phyloP scores from a whole-genome alignment of 179 eudicot genomes.

The Beta macrorhiza region DNA sequence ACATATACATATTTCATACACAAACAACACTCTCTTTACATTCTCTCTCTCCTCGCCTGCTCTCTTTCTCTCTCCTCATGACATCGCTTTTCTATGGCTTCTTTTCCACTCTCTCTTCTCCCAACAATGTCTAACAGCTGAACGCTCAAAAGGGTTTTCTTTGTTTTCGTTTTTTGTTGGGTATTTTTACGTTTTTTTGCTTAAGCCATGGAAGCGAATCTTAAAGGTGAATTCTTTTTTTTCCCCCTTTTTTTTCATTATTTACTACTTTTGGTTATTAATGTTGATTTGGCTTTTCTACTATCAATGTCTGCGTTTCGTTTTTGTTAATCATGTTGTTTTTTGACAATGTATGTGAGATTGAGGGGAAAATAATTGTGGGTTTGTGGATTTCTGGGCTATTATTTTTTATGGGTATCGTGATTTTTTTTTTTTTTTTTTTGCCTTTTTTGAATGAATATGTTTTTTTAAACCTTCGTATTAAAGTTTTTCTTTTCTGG shows the following conservation, averaged over 20 bases:
- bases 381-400: slow-evolving; percentile 23
- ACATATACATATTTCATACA: neutral
- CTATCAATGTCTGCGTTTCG: neutral
- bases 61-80: slow-evolving; percentile 8
- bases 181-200: neutral
- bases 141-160: slow-evolving; percentile 14
- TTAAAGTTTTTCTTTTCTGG: neutral
- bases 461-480: neutral
- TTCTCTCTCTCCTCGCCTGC: neutral
- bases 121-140: slow-evolving; percentile 23
- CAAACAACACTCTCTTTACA: neutral
- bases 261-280: neutral
- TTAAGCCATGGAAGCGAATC: slow-evolving; percentile 28
- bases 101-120: slow-evolving; percentile 1
- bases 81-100: neutral
- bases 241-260: neutral
- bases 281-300: neutral
- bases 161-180: neutral
- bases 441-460: neutral
- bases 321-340: neutral
- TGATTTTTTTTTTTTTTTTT: neutral
- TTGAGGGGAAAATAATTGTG: slow-evolving; percentile 5
- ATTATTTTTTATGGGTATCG: slow-evolving; percentile 1
- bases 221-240: slow-evolving; percentile 21
- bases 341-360: slow-evolving; percentile 28